Conservation (phyloP, 768 basidiomycete genomes). For the Panaeolus papilionaceus region DNA sequence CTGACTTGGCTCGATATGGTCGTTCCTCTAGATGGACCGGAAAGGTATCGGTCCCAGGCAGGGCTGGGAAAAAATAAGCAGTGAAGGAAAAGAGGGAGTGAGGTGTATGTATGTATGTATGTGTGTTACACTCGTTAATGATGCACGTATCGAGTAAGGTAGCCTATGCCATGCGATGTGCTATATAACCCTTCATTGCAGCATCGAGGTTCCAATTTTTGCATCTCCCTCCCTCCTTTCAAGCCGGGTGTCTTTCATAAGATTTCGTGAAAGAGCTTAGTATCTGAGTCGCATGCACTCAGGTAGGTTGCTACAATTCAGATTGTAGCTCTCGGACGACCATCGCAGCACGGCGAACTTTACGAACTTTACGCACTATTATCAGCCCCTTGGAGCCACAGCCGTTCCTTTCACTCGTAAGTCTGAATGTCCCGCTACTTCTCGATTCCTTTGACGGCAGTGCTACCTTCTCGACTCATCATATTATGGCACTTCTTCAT, state of each 20-base stretch:
- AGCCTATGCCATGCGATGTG: constrained; percentile 3
- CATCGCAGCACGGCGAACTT: constrained; percentile 1
- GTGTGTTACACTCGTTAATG: constrained; percentile 8
- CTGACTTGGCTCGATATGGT: background rate
- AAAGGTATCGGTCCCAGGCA: background rate
- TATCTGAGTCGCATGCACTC: constrained; percentile 13
- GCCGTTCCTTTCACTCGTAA: background rate
- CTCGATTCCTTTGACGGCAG: constrained; percentile 12
- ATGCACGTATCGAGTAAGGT: constrained; percentile 12
- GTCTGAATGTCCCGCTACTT: background rate
- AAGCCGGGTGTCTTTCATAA: constrained; percentile 8
- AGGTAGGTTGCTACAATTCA: background rate
- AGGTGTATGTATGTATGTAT: constrained; percentile 10
- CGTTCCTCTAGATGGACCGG: constrained; percentile 8
- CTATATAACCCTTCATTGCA: constrained; percentile 15
- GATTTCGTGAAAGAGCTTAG: background rate
- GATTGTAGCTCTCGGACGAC: background rate
- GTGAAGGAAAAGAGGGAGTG: constrained; percentile 1
- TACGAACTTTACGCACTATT: background rate
- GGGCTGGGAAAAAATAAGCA: constrained; percentile 13
- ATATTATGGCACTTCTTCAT: background rate
- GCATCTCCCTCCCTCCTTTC: constrained; percentile 10
- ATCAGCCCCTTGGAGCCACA: constrained; percentile 9
- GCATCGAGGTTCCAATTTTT: constrained; percentile 13
- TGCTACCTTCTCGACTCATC: constrained; percentile 3